Percentiles rank a stretch among this genome's conserved stretches.
These are phyloP conservation scores for Erigeron canadensis DNA, from an alignment of 129 eudicot species.

Conservation along the genomic window DNA sequence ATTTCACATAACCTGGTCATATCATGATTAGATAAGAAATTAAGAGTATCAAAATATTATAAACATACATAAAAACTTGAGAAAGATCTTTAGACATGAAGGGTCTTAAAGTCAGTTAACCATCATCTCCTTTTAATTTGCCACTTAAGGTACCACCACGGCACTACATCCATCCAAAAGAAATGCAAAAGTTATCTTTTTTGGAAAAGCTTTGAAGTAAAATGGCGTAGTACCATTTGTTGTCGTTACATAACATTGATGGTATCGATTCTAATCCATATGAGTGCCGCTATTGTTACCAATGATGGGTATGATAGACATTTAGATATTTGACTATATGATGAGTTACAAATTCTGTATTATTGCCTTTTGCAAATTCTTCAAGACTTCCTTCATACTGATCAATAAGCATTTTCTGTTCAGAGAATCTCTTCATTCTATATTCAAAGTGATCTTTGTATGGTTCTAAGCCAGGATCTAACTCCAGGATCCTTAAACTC, in stretches of 20 bases:
- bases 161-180: constrained; percentile 2
- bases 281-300: not conserved
- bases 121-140: not conserved
- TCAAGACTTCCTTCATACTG: constrained; percentile 80
- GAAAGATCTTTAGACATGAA: not conserved
- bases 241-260: too few relatives aligned
- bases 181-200: too few relatives aligned
- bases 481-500: constrained; percentile 41
- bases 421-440: constrained; percentile 69
- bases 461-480: constrained; percentile 71
- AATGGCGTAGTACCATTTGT: too few relatives aligned
- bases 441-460: constrained; percentile 66
- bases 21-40: constrained; percentile 10
- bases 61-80: not conserved
- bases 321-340: not conserved
- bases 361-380: constrained; percentile 80
- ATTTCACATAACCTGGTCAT: constrained; percentile 72
- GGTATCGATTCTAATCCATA: too few relatives aligned
- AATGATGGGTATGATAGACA: not conserved
- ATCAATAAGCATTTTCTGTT: constrained; percentile 68
- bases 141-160: not conserved
- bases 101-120: not conserved
- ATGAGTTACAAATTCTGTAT: constrained; percentile 14
- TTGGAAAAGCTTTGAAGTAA: too few relatives aligned
- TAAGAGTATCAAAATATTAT: not conserved